A percentile compares a stretch with the other conserved stretches of the same genome.
Conservation (phyloP, 169 alveolate genomes). For the Ichthyophthirius multifiliis region DNA sequence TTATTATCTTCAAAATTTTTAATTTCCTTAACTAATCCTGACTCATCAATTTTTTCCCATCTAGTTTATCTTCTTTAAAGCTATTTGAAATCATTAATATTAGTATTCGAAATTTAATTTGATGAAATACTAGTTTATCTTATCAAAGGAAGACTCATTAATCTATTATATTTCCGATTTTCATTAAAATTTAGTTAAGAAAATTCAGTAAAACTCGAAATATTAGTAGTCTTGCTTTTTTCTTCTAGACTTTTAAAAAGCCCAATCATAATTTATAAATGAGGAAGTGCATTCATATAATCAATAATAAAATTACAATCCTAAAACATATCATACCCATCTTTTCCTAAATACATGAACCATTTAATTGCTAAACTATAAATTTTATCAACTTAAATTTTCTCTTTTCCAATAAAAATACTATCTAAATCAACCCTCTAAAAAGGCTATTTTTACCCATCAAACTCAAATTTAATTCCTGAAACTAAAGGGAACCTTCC, state of each 20-base stretch:
- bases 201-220: too few species aligned
- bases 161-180: too few species aligned
- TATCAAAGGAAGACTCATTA: not conserved
- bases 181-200: too few species aligned
- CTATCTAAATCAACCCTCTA: slow-evolving; percentile 31
- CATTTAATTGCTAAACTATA: slow-evolving; percentile 47
- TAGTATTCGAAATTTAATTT: not conserved
- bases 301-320: not conserved
- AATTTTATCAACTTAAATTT: slow-evolving; percentile 23
- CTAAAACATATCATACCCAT: slow-evolving; percentile 49
- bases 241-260: not conserved
- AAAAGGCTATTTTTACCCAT: slow-evolving; percentile 37
- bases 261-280: not conserved
- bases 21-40: not conserved
- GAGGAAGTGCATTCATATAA: not conserved
- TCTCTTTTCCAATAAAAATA: slow-evolving; percentile 29
- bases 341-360: slow-evolving; percentile 53
- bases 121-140: not conserved
- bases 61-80: not conserved
- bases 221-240: too few species aligned
- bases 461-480: slow-evolving; percentile 62
- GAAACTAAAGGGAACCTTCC: slow-evolving; percentile 87
- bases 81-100: not conserved
- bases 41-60: not conserved
- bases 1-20: not conserved